Base-by-base conservation (phyloP, 345 rosid species). In the Geranium rotundifolium region DNA sequence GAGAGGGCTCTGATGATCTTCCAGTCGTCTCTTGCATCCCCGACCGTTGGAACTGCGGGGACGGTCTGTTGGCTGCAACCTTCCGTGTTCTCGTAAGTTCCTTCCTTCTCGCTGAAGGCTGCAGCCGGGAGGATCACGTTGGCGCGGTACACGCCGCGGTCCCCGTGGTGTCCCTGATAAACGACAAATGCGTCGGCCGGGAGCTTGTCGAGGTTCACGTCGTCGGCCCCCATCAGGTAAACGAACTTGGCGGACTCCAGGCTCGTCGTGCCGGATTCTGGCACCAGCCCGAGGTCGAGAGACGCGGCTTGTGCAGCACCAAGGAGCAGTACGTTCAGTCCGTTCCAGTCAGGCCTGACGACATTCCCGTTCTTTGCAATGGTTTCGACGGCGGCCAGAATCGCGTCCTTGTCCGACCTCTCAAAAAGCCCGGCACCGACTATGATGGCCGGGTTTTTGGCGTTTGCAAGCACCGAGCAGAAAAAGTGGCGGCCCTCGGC, bases 1-100 rank as follows among this genome's bases (percentile, higher is more conserved):
- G 97, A 88, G 19, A 95, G 81, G 23, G 97, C 97, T 58, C 97
- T 85, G 19, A 95, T 72, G 15, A 90, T 90, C 80, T 88, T 95
- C 99, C 99, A 95, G 73, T 90, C 99, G 46, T 95, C 99, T 65
- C 96, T 81, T 59, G 97, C 87, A 75, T 93, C 99, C 56, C 99
- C 99, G 18, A 88, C 99, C 0, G 99, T 86, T 5, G 99, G 99
- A 58, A 90, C 97, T 27, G 99, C 97, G 5, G 99, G 99, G 54
- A 90, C 58, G 19, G 99, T 93, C 80, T 82, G 95, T 63, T 93
- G 97, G 5, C 81, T 23, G 20, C 89, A 82, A n/a, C 96, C 99
- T 79, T 93, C 99, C 0, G 99, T 93, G 75, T 90, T 93, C 68
- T 75, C 99, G 30, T 93, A 88, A 1, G 92, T 93, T 52, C 97